Base-by-base conservation (phyloP, 2,329 filamentous ascomycete genomes). In the Beauveria sp. region DNA sequence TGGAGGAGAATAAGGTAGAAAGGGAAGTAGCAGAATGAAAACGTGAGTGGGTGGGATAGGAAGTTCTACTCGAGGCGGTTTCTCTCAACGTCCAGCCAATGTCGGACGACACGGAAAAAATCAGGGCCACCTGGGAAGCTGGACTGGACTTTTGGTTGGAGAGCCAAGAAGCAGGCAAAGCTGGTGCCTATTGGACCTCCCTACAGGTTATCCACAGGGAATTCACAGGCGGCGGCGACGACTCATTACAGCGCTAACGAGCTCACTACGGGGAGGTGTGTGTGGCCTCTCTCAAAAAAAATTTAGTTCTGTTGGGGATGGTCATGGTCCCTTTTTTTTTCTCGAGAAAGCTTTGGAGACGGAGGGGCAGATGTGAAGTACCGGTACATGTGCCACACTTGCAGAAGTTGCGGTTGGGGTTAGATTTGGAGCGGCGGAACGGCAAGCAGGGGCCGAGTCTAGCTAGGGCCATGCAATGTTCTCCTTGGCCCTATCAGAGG, bases 221-320 rank as follows among this genome's bases (percentile, higher is more conserved):
- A 14, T n/a, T 45, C 10, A 40, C 55, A 49, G 55, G 16, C 28
- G n/a, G n/a, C 18, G 6, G 34, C 34, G 6, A 8, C 38, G 14
- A 18, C 34, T 38, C 14, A 38, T 42, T 24, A 45, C 28, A 54
- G 45, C 20, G 42, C 55, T 60, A 60, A 12, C 58, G n/a, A 18
- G 47, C 46, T 38, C 14, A 34, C 24, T 40, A 50, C 45, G 20
- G 22, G 40, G 10, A 47, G 26, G 14, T 40, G 43, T 47, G 56
- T 43, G 56, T 51, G 46, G 46, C 45, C 47, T 58, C 24, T 18
- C 58, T 51, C 47, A 67, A 66, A 63, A 67, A 66, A 63, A 66
- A 68, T 75, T 74, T 73, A 72, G 73, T 74, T 75, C 71, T 76
- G 71, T 76, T 78, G 75, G 75, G 75, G 75, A 75, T 71, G 65